These are phyloP conservation scores for Babesia divergens DNA, from an alignment of 169 alveolate species.

Conservation along the genomic window DNA sequence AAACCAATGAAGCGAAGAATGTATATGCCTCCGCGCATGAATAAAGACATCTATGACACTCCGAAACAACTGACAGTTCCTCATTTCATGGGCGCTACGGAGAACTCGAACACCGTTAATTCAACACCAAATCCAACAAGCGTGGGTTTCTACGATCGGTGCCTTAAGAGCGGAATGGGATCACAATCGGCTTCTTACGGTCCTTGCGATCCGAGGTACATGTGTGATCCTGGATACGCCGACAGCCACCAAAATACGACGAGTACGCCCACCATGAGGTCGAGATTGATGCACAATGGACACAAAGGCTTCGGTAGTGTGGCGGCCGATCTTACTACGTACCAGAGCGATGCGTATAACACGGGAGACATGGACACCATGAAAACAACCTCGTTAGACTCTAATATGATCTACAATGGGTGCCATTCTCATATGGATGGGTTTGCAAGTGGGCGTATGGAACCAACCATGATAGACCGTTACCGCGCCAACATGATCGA, in stretches of 20 bases:
- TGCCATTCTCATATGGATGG: neutral
- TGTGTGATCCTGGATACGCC: neutral
- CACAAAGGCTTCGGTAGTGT: neutral
- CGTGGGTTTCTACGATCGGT: neutral
- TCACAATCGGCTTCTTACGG: neutral
- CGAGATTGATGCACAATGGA: neutral
- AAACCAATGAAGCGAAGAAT: neutral
- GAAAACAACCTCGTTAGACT: neutral
- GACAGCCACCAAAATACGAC: neutral
- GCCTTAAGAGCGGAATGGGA: neutral
- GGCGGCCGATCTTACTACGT: neutral
- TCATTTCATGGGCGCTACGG: neutral
- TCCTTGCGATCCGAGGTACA: neutral
- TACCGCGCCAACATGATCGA: neutral
- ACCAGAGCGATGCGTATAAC: slow-evolving; percentile 1
- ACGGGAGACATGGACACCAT: neutral
- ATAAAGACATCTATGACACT: neutral
- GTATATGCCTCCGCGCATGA: neutral
- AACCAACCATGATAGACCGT: neutral
- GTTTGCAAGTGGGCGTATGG: neutral
- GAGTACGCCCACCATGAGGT: slow-evolving; percentile 13
- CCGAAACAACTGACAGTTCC: neutral
- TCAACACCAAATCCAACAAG: neutral
- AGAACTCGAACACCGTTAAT: neutral
- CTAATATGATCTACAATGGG: neutral